Percentiles rank a stretch among this genome's conserved stretches.
phyloP scores from a whole-genome alignment of 805 yeast species.

The Candida broadrunensis region DNA sequence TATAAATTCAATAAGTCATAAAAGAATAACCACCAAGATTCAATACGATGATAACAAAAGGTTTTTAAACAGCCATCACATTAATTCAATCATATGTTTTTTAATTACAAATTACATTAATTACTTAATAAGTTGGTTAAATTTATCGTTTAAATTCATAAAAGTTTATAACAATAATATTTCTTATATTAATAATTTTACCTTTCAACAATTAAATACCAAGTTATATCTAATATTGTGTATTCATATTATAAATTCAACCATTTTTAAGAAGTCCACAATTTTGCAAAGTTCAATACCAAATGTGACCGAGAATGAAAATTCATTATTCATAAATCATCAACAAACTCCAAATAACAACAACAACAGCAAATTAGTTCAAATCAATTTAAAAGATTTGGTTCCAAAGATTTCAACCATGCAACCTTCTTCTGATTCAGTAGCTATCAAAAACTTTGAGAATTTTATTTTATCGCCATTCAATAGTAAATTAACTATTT shows the following conservation, averaged over 20 bases:
- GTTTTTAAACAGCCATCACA: slow-evolving; percentile 10
- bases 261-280: slow-evolving; percentile 4
- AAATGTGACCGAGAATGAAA: slow-evolving; percentile 3
- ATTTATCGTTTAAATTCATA: slow-evolving; percentile 1
- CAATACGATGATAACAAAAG: slow-evolving; percentile 10
- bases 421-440: slow-evolving; percentile 4
- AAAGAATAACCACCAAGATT: slow-evolving; percentile 9
- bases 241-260: slow-evolving; percentile 20
- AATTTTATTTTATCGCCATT: slow-evolving; percentile 23
- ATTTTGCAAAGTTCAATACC: slow-evolving; percentile 6
- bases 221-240: slow-evolving; percentile 16
- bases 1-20: slow-evolving; percentile 19
- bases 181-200: slow-evolving; percentile 5
- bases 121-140: slow-evolving; percentile 13
- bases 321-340: slow-evolving; percentile 1
- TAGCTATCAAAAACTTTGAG: slow-evolving; percentile 24
- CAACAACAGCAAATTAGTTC: too few species aligned
- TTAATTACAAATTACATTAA: slow-evolving; percentile 16
- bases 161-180: slow-evolving; percentile 2
- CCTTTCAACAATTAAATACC: slow-evolving; percentile 3
- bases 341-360: slow-evolving; percentile 2
- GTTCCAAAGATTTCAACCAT: not conserved
- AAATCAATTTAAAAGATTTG: slow-evolving; percentile 1
- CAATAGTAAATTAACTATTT: slow-evolving; percentile 13
- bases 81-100: slow-evolving; percentile 20